A percentile compares a stretch with the other conserved stretches of the same genome.
phyloP scores from a whole-genome alignment of 768 basidiomycete genomes.

The Rhodotorula diobovata region DNA sequence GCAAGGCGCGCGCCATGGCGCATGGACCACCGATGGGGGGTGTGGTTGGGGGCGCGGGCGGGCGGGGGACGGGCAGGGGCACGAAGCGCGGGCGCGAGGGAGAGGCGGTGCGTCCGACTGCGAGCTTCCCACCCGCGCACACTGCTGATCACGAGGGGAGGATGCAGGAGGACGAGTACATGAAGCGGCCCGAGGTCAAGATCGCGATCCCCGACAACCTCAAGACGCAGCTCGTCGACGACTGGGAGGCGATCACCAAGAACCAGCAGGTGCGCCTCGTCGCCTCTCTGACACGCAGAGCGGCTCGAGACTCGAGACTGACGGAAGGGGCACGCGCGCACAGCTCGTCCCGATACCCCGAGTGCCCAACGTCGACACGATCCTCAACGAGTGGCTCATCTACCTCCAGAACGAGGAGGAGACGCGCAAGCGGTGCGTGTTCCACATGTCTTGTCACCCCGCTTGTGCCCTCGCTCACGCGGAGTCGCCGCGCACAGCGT shows the following conservation, averaged over 20 bases:
- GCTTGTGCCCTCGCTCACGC: background rate
- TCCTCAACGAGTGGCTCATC: conserved; percentile 72
- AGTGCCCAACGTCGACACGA: conserved; percentile 66
- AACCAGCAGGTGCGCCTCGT: conserved; percentile 66
- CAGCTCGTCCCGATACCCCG: conserved; percentile 82
- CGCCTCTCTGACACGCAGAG: background rate
- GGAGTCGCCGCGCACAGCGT: conserved; percentile 45
- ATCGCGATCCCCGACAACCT: conserved; percentile 82
- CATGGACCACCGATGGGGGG: too few relatives aligned
- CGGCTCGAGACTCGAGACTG: background rate
- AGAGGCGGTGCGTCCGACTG: conserved; percentile 23
- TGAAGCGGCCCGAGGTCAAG: conserved; percentile 81
- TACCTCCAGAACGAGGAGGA: conserved; percentile 51
- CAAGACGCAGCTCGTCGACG: conserved; percentile 84
- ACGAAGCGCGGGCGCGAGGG: conserved; percentile 44
- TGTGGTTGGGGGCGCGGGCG: conserved; percentile 1
- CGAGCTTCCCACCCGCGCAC: background rate
- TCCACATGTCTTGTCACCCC: background rate
- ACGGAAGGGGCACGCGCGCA: background rate
- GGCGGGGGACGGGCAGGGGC: conserved; percentile 2
- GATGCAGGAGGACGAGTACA: conserved; percentile 62
- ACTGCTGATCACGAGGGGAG: background rate
- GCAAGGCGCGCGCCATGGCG: too few relatives aligned
- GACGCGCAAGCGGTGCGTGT: conserved; percentile 24
- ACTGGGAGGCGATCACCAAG: conserved; percentile 97